Evolutionary conservation across 148 eudicot genomes (phyloP), one percentile per base, ranked within the genome.

Genomic region (Rheum nobile): DNA sequence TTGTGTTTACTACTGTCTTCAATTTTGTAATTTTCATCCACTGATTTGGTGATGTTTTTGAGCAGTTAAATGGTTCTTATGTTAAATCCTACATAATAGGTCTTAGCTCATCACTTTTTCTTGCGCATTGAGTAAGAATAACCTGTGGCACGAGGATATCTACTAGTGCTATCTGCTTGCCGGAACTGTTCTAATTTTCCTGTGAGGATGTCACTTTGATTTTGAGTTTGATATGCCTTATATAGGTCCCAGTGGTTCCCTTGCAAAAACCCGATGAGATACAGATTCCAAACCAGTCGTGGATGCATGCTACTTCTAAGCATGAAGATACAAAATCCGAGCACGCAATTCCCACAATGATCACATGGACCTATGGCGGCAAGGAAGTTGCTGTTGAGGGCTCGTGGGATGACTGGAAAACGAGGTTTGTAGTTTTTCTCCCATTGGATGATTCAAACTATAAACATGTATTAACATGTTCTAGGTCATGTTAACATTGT

Each of bases 381-480:
- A 87, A 88, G 75, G 88, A 88, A 47, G 97, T 93, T 67, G 81
- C 84, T 48, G 86, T 93, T 57, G 89, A 88, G 83, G 98, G 98
- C 2, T 93, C 98, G 63, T 93, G 98, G 98, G 98, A 93, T 81
- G 78, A 85, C 50, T 93, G 97, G 97, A 87, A 82, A 77, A 80
- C 90, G 52, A 93, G 94, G 98, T 93, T 78, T 71, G 54, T 22
- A 28, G 0, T 2, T 59, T 21, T 29, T 19, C 77, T 71, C 26
- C 1, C 12, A 22, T 12, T 10, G n/a, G 65, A 55, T 44, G 26
- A 12, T 29, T 73, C 21, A 32, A 22, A 54, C 4, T 67, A 50
- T 37, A 55, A 24, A 24, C 13, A 55, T 55, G 0, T 26, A 11
- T 55, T 24, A 8, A 3, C 31, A 10, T 55, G 31, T 50, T 46